Conservation (phyloP, 2,329 filamentous ascomycete species). For the Triangularia verruculosa region DNA sequence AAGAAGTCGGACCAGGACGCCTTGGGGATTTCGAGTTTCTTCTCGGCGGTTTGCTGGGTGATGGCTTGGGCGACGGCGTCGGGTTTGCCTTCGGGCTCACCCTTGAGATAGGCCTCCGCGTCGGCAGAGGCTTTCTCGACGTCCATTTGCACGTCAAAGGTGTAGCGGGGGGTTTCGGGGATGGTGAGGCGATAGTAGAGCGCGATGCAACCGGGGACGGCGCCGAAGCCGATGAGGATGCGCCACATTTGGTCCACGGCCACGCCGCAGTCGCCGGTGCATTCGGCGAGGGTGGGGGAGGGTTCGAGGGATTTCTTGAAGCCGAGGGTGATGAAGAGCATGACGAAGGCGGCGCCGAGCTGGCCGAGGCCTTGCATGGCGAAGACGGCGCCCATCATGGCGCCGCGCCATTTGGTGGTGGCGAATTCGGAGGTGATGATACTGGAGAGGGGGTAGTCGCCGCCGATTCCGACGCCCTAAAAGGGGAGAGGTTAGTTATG, state of each 20-base stretch:
- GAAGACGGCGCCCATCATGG: slow-evolving; percentile 85
- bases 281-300: slow-evolving; percentile 51
- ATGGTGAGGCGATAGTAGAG: slow-evolving; percentile 79
- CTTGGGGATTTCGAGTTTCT: slow-evolving; percentile 62
- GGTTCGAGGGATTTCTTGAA: slow-evolving; percentile 63
- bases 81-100: slow-evolving; percentile 58
- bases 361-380: slow-evolving; percentile 86
- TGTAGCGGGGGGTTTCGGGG: slow-evolving; percentile 84
- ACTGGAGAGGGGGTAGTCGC: slow-evolving; percentile 77
- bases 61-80: slow-evolving; percentile 66
- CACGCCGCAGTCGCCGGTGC: slow-evolving; percentile 60
- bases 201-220: slow-evolving; percentile 74
- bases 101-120: slow-evolving; percentile 69
- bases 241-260: slow-evolving; percentile 89
- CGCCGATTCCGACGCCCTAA: slow-evolving; percentile 62
- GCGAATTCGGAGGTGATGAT: slow-evolving; percentile 88
- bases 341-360: slow-evolving; percentile 70
- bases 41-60: slow-evolving; percentile 51
- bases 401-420: slow-evolving; percentile 79
- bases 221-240: slow-evolving; percentile 75
- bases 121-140: slow-evolving; percentile 71
- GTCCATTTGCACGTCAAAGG: slow-evolving; percentile 75
- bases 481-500: slow-evolving; percentile 26
- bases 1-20: slow-evolving; percentile 71
- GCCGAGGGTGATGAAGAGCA: slow-evolving; percentile 69